Evolutionary conservation across 148 eudicot species (phyloP).

Genomic region (Selenicereus undatus): DNA sequence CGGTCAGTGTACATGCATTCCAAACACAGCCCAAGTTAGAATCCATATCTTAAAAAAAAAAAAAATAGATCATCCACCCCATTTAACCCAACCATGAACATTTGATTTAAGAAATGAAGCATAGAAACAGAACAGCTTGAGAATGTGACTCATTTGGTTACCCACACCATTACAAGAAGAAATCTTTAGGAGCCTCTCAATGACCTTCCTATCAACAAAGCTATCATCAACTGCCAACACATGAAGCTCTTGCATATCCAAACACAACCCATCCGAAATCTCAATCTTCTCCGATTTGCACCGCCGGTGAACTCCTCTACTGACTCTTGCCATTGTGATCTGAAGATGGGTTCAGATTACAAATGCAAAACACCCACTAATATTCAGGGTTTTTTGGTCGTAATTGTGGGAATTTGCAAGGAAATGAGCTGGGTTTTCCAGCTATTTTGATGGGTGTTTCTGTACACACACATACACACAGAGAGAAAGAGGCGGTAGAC

Average conservation of each 20-base stretch:
- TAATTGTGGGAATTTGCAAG: background rate
- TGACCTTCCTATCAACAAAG: conserved; percentile 39
- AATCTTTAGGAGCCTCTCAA: conserved; percentile 38
- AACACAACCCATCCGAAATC: conserved; percentile 15
- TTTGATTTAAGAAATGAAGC: no score
- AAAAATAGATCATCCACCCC: background rate
- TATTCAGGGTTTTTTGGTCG: conserved; percentile 13
- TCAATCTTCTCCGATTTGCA: conserved; percentile 17
- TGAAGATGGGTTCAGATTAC: conserved; percentile 9
- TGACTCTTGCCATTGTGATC: conserved; percentile 17
- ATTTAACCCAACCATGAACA: no score
- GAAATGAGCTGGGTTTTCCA: conserved; percentile 20
- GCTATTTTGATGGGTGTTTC: conserved; percentile 7
- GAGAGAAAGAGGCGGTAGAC: background rate
- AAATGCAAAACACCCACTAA: background rate
- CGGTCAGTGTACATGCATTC: conserved; percentile 32
- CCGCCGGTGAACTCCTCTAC: conserved; percentile 9
- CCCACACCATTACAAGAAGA: conserved; percentile 39
- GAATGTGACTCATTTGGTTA: conserved; percentile 1
- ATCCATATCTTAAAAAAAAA: no score
- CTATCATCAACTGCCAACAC: conserved; percentile 49
- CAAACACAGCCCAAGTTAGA: conserved; percentile 9
- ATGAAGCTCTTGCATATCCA: conserved; percentile 34
- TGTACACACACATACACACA: background rate
- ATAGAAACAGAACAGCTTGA: no score